Percentiles rank a stretch among this genome's conserved stretches.
Evolutionary conservation across 257 asterid species (phyloP).

Genomic region (Forsythia viridissima): DNA sequence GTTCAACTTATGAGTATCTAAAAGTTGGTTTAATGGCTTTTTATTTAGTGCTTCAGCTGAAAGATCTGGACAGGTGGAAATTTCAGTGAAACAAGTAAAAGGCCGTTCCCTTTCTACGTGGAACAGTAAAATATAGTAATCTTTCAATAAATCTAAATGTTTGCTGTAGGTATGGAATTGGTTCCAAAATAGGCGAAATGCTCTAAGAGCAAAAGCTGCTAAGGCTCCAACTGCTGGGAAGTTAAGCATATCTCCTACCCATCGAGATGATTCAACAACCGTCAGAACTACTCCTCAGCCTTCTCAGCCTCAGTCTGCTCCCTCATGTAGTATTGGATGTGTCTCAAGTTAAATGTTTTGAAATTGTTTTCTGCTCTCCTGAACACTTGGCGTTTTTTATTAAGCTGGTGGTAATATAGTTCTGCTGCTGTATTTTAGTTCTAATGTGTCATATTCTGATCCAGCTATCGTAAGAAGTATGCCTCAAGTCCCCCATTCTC

Average conservation of each 20-base stretch:
- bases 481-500: slow-evolving; percentile 54
- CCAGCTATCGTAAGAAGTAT: slow-evolving; percentile 45
- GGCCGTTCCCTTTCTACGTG: background rate
- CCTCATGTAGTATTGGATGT: slow-evolving; percentile 35
- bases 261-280: slow-evolving; percentile 50
- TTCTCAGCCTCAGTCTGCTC: slow-evolving; percentile 37
- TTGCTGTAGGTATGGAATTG: slow-evolving; percentile 67
- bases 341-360: slow-evolving; percentile 1
- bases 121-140: slow-evolving; percentile 10
- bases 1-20: slow-evolving; percentile 7
- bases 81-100: slow-evolving; percentile 78
- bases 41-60: slow-evolving; percentile 68
- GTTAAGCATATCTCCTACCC: slow-evolving; percentile 40
- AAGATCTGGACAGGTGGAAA: slow-evolving; percentile 71
- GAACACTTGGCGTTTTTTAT: background rate
- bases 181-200: slow-evolving; percentile 88
- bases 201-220: slow-evolving; percentile 68
- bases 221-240: slow-evolving; percentile 57
- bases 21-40: slow-evolving; percentile 16
- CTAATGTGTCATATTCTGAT: slow-evolving; percentile 22
- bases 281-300: slow-evolving; percentile 53
- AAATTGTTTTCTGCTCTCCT: background rate
- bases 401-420: background rate
- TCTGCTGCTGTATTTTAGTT: background rate
- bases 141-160: background rate